These are phyloP conservation scores for Suillus cothurnatus DNA, from an alignment of 768 basidiomycete genomes.

Conservation along the genomic window DNA sequence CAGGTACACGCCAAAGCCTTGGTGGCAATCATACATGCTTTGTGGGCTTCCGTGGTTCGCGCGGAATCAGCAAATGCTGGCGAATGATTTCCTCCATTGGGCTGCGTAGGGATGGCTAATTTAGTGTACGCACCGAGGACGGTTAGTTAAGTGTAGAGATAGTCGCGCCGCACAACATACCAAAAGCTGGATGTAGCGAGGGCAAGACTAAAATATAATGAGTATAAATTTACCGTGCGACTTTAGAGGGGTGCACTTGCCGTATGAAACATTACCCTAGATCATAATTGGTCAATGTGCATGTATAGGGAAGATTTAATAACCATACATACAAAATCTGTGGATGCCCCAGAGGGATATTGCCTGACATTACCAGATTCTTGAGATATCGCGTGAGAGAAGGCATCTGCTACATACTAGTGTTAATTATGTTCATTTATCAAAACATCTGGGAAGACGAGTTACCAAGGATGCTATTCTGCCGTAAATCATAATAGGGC, in stretches of 20 bases:
- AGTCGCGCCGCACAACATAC: slow-evolving; percentile 36
- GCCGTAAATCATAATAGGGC: slow-evolving; percentile 58
- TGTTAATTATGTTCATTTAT: slow-evolving; percentile 7
- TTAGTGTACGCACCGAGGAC: slow-evolving; percentile 11
- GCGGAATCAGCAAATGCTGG: slow-evolving; percentile 65
- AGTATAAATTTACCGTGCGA: slow-evolving; percentile 17
- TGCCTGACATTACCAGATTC: slow-evolving; percentile 44
- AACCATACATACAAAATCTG: slow-evolving; percentile 67
- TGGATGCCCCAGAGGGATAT: slow-evolving; percentile 57
- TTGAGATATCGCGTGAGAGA: slow-evolving; percentile 46
- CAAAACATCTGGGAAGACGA: slow-evolving; percentile 10
- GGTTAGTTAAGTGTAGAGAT: slow-evolving; percentile 29
- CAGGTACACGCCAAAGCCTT: slow-evolving; percentile 66
- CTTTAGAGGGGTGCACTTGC: slow-evolving; percentile 38
- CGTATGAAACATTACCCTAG: slow-evolving; percentile 76
- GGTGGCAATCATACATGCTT: slow-evolving; percentile 53
- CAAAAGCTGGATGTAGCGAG: slow-evolving; percentile 62
- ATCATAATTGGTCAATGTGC: slow-evolving; percentile 17
- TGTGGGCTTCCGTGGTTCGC: slow-evolving; percentile 61
- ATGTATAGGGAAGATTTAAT: slow-evolving; percentile 5
- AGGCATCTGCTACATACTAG: slow-evolving; percentile 48
- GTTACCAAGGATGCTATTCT: slow-evolving; percentile 59
- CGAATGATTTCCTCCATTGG: slow-evolving; percentile 77
- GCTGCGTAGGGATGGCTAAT: slow-evolving; percentile 70
- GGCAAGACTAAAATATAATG: slow-evolving; percentile 49